Evolutionary conservation across 805 yeast species (phyloP).

Genomic region (Monosporozyma yasuniensis): DNA sequence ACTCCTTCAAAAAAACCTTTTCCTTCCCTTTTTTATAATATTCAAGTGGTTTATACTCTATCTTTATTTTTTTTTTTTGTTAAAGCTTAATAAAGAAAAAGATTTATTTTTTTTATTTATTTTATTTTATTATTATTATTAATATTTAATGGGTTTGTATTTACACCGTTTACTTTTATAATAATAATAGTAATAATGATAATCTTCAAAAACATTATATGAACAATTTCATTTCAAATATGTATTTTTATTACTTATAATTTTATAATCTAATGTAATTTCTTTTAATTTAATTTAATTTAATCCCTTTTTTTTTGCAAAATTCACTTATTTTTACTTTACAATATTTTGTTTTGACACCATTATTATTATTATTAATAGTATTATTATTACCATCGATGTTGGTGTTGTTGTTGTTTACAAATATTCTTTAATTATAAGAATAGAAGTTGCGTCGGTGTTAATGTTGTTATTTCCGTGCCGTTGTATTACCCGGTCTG

Average conservation of each 20-base stretch:
- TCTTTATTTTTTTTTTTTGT: not conserved
- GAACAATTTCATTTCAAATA: not conserved
- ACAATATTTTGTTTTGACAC: not conserved
- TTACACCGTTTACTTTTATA: not conserved
- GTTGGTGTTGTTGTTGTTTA: too few relatives aligned
- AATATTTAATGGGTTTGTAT: too few relatives aligned
- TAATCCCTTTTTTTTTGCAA: not conserved
- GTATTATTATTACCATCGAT: too few relatives aligned
- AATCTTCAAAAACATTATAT: not conserved
- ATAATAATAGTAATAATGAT: too few relatives aligned
- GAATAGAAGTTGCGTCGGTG: too few relatives aligned
- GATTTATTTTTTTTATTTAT: too few relatives aligned
- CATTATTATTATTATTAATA: too few relatives aligned
- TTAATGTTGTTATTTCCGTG: too few relatives aligned
- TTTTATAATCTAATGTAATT: not conserved
- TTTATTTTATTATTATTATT: too few relatives aligned
- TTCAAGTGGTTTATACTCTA: not conserved
- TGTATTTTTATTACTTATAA: not conserved
- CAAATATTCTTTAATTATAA: too few relatives aligned
- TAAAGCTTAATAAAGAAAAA: too few relatives aligned
- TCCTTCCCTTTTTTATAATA: not conserved
- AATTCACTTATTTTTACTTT: not conserved
- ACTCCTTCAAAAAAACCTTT: not conserved
- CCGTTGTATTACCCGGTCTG: not conserved
- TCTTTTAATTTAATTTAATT: not conserved